These are phyloP conservation scores for Apiospora aurea DNA, from an alignment of 2,329 filamentous ascomycete species.

Conservation along the genomic window DNA sequence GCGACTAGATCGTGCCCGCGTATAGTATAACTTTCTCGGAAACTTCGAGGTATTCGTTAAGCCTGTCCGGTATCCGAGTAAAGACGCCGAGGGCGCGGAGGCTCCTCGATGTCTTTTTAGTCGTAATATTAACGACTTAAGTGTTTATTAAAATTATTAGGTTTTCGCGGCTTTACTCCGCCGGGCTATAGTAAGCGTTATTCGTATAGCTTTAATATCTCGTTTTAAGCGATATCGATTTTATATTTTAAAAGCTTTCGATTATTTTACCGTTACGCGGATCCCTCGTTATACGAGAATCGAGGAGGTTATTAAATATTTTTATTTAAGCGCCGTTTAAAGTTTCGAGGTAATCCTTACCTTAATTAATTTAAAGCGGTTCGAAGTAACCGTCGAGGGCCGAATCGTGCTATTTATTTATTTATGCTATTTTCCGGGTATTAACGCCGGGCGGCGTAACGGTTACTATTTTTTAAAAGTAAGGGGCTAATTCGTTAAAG, in stretches of 20 bases:
- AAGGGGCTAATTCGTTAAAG: conserved; percentile 22
- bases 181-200: conserved; percentile 42
- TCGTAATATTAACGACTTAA: conserved; percentile 42
- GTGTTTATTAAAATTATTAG: conserved; percentile 45
- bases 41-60: conserved; percentile 29
- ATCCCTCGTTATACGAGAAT: conserved; percentile 42
- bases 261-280: conserved; percentile 40
- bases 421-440: background rate
- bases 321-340: conserved; percentile 47
- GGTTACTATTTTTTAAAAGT: conserved; percentile 24
- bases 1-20: conserved; percentile 48
- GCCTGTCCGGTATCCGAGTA: conserved; percentile 35
- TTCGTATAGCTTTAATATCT: conserved; percentile 43
- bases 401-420: conserved; percentile 30
- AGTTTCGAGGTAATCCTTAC: conserved; percentile 40
- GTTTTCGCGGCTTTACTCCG: conserved; percentile 43
- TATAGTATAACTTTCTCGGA: conserved; percentile 50
- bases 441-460: conserved; percentile 15
- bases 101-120: conserved; percentile 35
- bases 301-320: conserved; percentile 44
- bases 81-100: conserved; percentile 44
- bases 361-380: conserved; percentile 47
- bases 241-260: conserved; percentile 44
- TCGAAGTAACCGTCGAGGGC: conserved; percentile 44
- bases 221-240: conserved; percentile 41